Base-by-base conservation (phyloP, 345 rosid species). In the Citrus trifoliata region DNA sequence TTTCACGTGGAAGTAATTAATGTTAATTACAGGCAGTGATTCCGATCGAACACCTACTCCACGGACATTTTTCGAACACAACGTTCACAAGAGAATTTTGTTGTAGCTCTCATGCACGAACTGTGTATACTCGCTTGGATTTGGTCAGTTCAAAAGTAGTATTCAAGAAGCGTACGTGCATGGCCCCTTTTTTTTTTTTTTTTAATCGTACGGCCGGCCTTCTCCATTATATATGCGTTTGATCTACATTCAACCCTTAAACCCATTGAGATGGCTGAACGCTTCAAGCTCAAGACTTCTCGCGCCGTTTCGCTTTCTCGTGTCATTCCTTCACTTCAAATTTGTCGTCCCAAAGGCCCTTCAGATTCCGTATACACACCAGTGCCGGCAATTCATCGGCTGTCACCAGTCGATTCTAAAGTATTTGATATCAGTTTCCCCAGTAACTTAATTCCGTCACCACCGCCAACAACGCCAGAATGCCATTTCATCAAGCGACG, bases 381-480 rank as follows among this genome's bases (percentile, higher is more conserved):
- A 5, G 18, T 62, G 0, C 80, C 67, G 3, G 74, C 80, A 19
- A 72, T n/a, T 22, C 64, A 73, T 72, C 21, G 71, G 59, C 60
- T 76, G 13, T 78, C 88, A 63, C 80, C 86, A 7, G 37, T 78
- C 59, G 72, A 74, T 30, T 83, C 87, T 7, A 78, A 78, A 63
- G 18, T 46, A n/a, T 21, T 67, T 58, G 81, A 84, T 22, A 73
- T 78, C 67, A 32, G 70, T 46, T 83, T 40, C 67, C 87, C 84
- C 3, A 18, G 16, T 35, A 76, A 37, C 70, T 70, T 82, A 25
- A 46, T 46, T 46, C 84, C 83, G 3, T 75, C 74, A 30, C 85
- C 86, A 10, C 87, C 88, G 1, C 88, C 88, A 19, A 73, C 88
- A 5, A 87, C 91, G 4, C 90, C 92, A 1, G 78, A 78, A 33